Conservation (phyloP, 2,329 filamentous ascomycete genomes). For the Microdochium nivale region DNA sequence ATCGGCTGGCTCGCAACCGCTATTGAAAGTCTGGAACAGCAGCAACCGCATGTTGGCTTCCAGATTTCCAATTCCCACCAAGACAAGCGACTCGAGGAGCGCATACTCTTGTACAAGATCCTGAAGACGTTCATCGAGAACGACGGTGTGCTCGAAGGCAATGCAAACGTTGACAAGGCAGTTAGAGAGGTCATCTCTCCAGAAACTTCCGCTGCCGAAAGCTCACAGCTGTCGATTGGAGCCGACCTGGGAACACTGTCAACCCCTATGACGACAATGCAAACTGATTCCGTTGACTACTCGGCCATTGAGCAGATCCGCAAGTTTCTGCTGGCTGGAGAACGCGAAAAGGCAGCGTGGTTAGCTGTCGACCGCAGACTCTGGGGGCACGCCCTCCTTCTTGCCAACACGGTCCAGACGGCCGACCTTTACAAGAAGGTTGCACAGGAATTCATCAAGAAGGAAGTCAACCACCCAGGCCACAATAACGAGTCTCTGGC, state of each 20-base stretch:
- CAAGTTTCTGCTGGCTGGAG: slow-evolving; percentile 64
- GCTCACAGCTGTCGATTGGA: slow-evolving; percentile 20
- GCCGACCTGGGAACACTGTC: slow-evolving; percentile 29
- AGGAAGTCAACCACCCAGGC: slow-evolving; percentile 78
- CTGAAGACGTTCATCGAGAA: slow-evolving; percentile 74
- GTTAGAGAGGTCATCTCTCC: slow-evolving; percentile 69
- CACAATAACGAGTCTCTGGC: slow-evolving; percentile 81
- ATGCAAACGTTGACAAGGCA: slow-evolving; percentile 60
- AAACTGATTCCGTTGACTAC: slow-evolving; percentile 61
- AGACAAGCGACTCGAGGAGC: slow-evolving; percentile 69
- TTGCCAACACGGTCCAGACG: slow-evolving; percentile 64
- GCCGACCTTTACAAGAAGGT: slow-evolving; percentile 86
- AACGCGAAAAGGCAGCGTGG: slow-evolving; percentile 90
- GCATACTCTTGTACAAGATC: slow-evolving; percentile 80
- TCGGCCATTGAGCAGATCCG: slow-evolving; percentile 64
- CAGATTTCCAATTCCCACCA: slow-evolving; percentile 44
- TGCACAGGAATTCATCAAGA: slow-evolving; percentile 87
- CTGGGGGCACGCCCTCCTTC: slow-evolving; percentile 93
- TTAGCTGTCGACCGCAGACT: slow-evolving; percentile 83
- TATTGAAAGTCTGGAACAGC: slow-evolving; percentile 65
- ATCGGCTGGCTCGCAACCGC: slow-evolving; percentile 69
- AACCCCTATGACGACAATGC: slow-evolving; percentile 25
- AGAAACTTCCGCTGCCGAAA: slow-evolving; percentile 23
- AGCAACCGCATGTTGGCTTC: slow-evolving; percentile 37
- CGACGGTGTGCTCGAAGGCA: slow-evolving; percentile 75